A percentile compares a stretch with the other conserved stretches of the same genome.
Conservation (phyloP, 2,329 filamentous ascomycete species). For the Fusarium stilboides region DNA sequence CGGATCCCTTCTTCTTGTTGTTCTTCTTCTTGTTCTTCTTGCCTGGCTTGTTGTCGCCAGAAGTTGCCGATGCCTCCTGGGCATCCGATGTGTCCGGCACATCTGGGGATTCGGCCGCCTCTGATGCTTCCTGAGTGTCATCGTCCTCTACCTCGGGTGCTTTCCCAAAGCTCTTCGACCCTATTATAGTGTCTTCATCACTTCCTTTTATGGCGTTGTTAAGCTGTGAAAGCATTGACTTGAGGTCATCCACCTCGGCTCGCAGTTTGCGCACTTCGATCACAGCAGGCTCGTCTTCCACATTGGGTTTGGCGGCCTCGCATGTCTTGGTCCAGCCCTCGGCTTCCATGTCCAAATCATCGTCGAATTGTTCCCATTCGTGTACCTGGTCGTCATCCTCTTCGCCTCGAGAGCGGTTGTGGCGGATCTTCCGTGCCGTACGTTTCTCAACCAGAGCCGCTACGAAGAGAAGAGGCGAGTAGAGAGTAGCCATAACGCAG, state of each 20-base stretch:
- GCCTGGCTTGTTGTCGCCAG: conserved; percentile 36
- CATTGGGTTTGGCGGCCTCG: conserved; percentile 80
- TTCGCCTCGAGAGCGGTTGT: conserved; percentile 84
- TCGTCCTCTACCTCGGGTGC: conserved; percentile 20
- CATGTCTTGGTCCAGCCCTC: conserved; percentile 91
- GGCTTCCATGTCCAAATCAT: conserved; percentile 82
- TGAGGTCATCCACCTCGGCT: conserved; percentile 71
- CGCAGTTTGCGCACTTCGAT: conserved; percentile 75
- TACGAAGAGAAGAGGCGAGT: conserved; percentile 85
- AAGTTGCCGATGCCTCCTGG: conserved; percentile 31
- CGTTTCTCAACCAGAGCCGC: conserved; percentile 81
- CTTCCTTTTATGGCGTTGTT: conserved; percentile 45
- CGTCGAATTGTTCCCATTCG: conserved; percentile 90
- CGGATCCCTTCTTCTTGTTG: conserved; percentile 49
- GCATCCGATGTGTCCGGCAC: conserved; percentile 27
- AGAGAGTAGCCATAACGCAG: conserved; percentile 86
- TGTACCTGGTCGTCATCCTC: conserved; percentile 90
- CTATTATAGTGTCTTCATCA: conserved; percentile 8
- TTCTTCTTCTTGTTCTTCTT: conserved; percentile 49
- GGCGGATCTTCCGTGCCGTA: conserved; percentile 75
- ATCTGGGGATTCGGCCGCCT: conserved; percentile 35
- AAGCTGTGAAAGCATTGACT: conserved; percentile 60
- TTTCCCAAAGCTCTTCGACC: conserved; percentile 18
- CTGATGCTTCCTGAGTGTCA: conserved; percentile 22
- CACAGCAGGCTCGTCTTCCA: conserved; percentile 84